These are phyloP conservation scores for Epichloe amarillans DNA, from an alignment of 2,329 filamentous ascomycete species.

Conservation along the genomic window DNA sequence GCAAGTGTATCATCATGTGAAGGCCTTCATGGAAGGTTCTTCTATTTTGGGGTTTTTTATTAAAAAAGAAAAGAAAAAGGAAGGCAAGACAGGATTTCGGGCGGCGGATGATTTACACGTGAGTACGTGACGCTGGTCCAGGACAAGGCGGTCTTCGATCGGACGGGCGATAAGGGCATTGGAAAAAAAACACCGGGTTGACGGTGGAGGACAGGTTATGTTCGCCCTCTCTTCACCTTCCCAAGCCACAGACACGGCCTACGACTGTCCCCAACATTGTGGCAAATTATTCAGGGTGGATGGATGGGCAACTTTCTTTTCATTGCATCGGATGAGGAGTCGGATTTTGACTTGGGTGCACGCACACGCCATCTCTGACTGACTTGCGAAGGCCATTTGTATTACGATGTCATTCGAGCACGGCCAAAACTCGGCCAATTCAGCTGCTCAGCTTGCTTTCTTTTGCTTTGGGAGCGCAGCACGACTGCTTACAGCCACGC, in stretches of 20 bases:
- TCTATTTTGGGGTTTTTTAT: not conserved
- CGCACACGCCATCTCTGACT: constrained; percentile 7
- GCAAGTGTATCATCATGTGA: constrained; percentile 83
- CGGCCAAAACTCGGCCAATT: constrained; percentile 2
- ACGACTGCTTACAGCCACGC: constrained; percentile 1
- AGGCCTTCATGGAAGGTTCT: not conserved
- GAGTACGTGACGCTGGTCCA: not conserved
- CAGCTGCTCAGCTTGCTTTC: constrained; percentile 4
- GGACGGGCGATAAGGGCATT: constrained; percentile 1
- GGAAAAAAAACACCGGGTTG: not conserved
- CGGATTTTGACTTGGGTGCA: constrained; percentile 22
- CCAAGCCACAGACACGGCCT: constrained; percentile 2
- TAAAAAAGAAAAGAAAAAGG: not conserved
- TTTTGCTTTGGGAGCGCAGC: constrained; percentile 1
- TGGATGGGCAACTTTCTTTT: constrained; percentile 14
- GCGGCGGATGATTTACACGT: not conserved
- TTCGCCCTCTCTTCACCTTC: not conserved
- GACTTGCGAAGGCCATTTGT: constrained; percentile 4
- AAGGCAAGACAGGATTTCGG: not conserved
- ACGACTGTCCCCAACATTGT: constrained; percentile 2
- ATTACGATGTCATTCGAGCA: constrained; percentile 4
- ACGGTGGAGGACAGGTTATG: not conserved
- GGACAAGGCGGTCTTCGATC: not conserved
- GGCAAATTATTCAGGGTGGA: constrained; percentile 1
- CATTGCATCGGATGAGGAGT: constrained; percentile 27